Evolutionary conservation across 108 stramenopile species (phyloP).

Genomic region (Cylindrotheca fusiformis): DNA sequence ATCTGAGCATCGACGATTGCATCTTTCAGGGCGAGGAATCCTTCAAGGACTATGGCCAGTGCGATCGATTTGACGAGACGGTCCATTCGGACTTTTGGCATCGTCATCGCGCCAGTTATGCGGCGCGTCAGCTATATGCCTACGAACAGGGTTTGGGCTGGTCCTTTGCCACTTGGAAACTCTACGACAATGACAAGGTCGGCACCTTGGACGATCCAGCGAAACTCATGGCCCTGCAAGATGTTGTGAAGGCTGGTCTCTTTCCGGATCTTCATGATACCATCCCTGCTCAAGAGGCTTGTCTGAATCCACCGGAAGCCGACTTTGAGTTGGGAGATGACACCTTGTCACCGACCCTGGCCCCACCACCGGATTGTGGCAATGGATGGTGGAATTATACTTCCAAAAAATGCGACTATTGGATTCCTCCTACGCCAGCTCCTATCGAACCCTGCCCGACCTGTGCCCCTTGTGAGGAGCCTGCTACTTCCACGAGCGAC

Average conservation of each 20-base stretch:
- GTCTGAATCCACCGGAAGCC: slow-evolving; percentile 58
- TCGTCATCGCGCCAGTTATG: slow-evolving; percentile 61
- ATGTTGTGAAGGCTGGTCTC: slow-evolving; percentile 65
- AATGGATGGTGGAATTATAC: slow-evolving; percentile 77
- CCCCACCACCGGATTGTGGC: slow-evolving; percentile 76
- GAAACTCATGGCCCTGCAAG: slow-evolving; percentile 54
- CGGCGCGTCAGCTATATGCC: slow-evolving; percentile 61
- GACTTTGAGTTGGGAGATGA: slow-evolving; percentile 80
- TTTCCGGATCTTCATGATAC: slow-evolving; percentile 30
- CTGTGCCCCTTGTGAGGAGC: slow-evolving; percentile 8
- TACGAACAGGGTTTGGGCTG: slow-evolving; percentile 71
- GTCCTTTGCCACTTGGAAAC: slow-evolving; percentile 74
- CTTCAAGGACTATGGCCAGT: slow-evolving; percentile 78
- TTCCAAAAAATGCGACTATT: slow-evolving; percentile 63
- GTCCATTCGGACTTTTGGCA: slow-evolving; percentile 66
- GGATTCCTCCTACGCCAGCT: slow-evolving; percentile 65
- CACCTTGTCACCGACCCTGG: slow-evolving; percentile 57
- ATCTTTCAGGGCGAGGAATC: slow-evolving; percentile 12
- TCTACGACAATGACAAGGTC: slow-evolving; percentile 36
- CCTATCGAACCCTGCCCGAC: slow-evolving; percentile 27
- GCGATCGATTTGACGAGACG: slow-evolving; percentile 71
- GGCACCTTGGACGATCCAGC: slow-evolving; percentile 51
- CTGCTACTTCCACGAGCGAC: not conserved
- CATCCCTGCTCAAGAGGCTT: slow-evolving; percentile 33
- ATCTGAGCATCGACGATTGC: slow-evolving; percentile 68